Base-by-base conservation (phyloP, 1,284 basidiomycete species). In the Ustilago nuda region DNA sequence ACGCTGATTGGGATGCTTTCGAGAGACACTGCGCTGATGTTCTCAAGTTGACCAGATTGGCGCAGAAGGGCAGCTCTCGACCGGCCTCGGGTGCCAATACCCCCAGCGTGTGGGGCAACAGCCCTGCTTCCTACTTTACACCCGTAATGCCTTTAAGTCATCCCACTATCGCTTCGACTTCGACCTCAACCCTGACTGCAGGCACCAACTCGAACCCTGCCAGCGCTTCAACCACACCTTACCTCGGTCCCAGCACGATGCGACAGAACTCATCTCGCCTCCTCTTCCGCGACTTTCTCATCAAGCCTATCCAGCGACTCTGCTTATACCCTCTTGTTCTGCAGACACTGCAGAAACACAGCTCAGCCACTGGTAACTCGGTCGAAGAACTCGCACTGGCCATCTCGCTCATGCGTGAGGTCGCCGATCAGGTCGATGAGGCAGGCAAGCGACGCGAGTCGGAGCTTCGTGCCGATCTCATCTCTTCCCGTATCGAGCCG, bases 241-340 rank as follows among this genome's bases (percentile, higher is more conserved):
- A 55, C 50, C 65, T 48, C 17, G 54, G 50, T 2, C 56, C 62
- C 27, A 43, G 48, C n/a, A 36, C 57, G 3, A 51, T 63, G 36
- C 73, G 74, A 15, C 66, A 76, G 37, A 69, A 68, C 58, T 68
- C 75, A 4, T 68, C 72, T 13, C 77, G 82, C 11, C 67, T 85
- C 27, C 70, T 79, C 12, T 83, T 85, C 59, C 74, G 79, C 30
- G 84, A 85, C 56, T 85, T 81, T 56, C 75, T 85, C 56, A 82
- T 85, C 67, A 85, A 85, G 76, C 84, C 84, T 4, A 80, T 85
- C 35, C 84, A 85, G 59, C 78, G 84, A 6, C 78, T 85, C 17
- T 84, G 82, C 52, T 68, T 85, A 12, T 84, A 85, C 56, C 84
- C 83, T 8, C 66, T 85, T 15, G 73, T 85, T 2, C 70, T 85